Base-by-base conservation (phyloP, 2,329 filamentous ascomycete genomes). In the Penicillium italicum region DNA sequence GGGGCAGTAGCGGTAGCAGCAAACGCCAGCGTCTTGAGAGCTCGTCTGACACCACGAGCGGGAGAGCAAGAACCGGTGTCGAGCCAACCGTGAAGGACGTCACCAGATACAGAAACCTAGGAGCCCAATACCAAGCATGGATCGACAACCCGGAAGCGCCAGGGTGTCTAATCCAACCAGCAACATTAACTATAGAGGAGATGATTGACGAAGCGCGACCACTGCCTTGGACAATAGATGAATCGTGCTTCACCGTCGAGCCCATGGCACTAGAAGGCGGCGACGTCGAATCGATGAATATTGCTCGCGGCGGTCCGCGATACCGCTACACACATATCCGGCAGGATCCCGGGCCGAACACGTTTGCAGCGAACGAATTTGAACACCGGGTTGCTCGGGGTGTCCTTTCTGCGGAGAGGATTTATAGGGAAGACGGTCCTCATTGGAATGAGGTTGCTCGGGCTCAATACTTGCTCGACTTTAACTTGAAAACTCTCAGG, bases 361-460 rank as follows among this genome's bases (percentile, higher is more conserved):
- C 30, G 9, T 9, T 3, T 14, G 28, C 31, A 3, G 8, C 14
- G n/a, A 33, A 33, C 12, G 43, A 34, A 24, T 45, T 24, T 8
- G 43, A 45, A 12, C 43, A 45, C 24, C 30, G 20, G 5, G 30
- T 45, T 16, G 10, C 26, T 24, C 34, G 20, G 1, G 51, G 51
- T 1, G 14, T 41, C 11, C 26, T 53, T 20, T 14, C 49, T 33
- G 51, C 10, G 2, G 22, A 53, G 16, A 42, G 11, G 22, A 12
- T 53, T 8, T 34, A 1, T 4, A 30, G 20, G 2, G 11, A 20
- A 11, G 18, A 34, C 0, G 51, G 51, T 12, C 51, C 18, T n/a
- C 22, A 49, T 42, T 53, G 51, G 51, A 49, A 26, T 16, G 51
- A 49, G 8, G 8, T 42, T 7, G 51, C 51, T 24, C 37, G 26